phyloP scores from a whole-genome alignment of 2,329 filamentous ascomycete species.

The Phialemonium atrogriseum region DNA sequence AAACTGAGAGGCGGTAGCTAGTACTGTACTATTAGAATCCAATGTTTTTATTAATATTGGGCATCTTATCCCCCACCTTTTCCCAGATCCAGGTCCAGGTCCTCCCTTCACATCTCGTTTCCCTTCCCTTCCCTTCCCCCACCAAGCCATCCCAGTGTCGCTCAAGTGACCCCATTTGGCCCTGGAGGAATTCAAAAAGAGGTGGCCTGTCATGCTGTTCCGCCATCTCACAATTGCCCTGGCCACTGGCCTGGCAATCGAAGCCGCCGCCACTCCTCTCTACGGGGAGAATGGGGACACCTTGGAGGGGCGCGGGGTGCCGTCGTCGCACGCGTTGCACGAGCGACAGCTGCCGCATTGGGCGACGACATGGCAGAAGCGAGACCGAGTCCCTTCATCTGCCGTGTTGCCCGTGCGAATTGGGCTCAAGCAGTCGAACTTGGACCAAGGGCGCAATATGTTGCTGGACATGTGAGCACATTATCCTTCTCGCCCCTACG shows the following conservation, averaged over 20 bases:
- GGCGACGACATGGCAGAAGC: constrained; percentile 1
- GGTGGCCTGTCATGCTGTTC: constrained; percentile 4
- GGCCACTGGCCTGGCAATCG: constrained; percentile 3
- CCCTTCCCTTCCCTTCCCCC: no score
- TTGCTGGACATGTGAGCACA: neutral
- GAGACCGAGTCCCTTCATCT: neutral
- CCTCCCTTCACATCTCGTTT: no score
- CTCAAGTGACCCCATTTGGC: no score
- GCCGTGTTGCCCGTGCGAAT: constrained; percentile 3
- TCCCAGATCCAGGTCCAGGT: no score
- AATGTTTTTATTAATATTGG: no score
- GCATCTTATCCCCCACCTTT: no score
- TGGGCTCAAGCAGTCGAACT: constrained; percentile 3
- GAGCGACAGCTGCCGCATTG: constrained; percentile 2
- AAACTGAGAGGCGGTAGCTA: no score
- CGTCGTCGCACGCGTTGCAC: constrained; percentile 1
- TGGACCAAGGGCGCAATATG: constrained; percentile 1
- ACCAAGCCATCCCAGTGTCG: no score
- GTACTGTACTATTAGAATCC: no score
- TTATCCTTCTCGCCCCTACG: neutral
- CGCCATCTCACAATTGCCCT: constrained; percentile 2
- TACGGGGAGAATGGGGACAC: neutral
- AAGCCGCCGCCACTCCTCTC: constrained; percentile 1
- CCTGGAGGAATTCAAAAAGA: no score
- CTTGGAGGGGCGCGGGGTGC: constrained; percentile 1